Conservation (phyloP, 345 rosid species). For the Erucastrum elatum region DNA sequence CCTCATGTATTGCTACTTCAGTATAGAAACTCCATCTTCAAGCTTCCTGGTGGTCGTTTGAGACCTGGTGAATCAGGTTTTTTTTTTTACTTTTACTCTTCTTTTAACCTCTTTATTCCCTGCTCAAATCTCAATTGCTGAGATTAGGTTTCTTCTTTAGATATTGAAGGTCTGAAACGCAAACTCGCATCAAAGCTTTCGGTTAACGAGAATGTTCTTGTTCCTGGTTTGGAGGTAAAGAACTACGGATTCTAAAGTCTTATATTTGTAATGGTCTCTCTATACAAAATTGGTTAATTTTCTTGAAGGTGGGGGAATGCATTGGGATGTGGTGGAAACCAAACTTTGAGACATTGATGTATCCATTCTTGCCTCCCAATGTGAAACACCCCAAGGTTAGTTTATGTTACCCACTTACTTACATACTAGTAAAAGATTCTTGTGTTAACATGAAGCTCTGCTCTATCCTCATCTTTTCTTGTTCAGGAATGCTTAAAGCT, state of each 20-base stretch:
- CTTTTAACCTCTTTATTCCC: neutral
- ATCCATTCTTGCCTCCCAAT: conserved; percentile 68
- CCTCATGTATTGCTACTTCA: conserved; percentile 83
- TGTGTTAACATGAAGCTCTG: neutral
- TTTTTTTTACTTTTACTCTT: neutral
- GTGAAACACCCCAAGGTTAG: conserved; percentile 68
- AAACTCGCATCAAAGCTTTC: conserved; percentile 76
- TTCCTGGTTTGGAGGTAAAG: conserved; percentile 66
- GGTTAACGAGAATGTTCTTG: conserved; percentile 36
- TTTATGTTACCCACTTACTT: neutral
- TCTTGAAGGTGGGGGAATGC: conserved; percentile 65
- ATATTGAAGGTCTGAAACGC: conserved; percentile 69
- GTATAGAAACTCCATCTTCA: conserved; percentile 59
- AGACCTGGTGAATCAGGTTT: conserved; percentile 82
- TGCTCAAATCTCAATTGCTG: neutral
- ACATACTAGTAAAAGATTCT: neutral
- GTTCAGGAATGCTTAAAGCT: conserved; percentile 76
- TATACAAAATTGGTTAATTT: neutral
- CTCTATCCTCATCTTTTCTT: neutral
- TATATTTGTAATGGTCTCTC: conserved; percentile 6
- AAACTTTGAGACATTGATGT: conserved; percentile 63
- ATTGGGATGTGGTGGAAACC: conserved; percentile 93
- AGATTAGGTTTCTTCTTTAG: conserved; percentile 35
- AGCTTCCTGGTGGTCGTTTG: conserved; percentile 86
- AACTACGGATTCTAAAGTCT: neutral